Percentiles rank a stretch among this genome's conserved stretches.
These are phyloP conservation scores for Ophiostoma australiae DNA, from an alignment of 2,329 filamentous ascomycete genomes.

Conservation along the genomic window DNA sequence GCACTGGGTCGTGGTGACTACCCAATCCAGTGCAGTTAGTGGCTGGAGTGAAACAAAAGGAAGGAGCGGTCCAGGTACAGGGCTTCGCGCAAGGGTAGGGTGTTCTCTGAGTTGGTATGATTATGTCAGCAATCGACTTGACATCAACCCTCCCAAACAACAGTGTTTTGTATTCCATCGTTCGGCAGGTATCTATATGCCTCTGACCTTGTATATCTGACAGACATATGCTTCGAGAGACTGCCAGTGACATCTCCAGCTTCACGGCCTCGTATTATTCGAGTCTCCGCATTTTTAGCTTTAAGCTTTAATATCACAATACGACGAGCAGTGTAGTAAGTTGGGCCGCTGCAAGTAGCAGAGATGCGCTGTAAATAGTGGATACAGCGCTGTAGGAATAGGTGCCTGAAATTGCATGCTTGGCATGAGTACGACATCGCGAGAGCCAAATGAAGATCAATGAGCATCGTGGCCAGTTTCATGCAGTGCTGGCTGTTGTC, in stretches of 20 bases:
- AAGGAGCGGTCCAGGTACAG: background rate
- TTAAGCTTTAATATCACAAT: conserved; percentile 7
- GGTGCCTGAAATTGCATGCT: background rate
- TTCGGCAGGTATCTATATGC: too few relatives aligned
- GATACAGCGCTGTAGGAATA: background rate
- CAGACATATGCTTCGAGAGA: background rate
- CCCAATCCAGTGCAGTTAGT: background rate
- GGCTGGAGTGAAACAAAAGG: background rate
- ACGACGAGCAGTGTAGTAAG: background rate
- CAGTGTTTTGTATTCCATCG: too few relatives aligned
- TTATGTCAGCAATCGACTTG: background rate
- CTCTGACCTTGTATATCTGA: background rate
- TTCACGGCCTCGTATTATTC: background rate
- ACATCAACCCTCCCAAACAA: background rate
- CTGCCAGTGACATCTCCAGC: background rate
- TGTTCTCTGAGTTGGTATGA: background rate
- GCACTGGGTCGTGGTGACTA: too few relatives aligned
- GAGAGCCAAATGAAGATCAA: background rate
- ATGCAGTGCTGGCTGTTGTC: background rate
- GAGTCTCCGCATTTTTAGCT: conserved; percentile 8
- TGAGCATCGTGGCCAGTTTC: background rate
- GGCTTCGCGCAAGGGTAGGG: background rate
- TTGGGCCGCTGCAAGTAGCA: background rate
- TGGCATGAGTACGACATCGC: background rate
- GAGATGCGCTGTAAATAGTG: background rate